Conservation (phyloP, 768 basidiomycete species). For the Termitomyces sp. region DNA sequence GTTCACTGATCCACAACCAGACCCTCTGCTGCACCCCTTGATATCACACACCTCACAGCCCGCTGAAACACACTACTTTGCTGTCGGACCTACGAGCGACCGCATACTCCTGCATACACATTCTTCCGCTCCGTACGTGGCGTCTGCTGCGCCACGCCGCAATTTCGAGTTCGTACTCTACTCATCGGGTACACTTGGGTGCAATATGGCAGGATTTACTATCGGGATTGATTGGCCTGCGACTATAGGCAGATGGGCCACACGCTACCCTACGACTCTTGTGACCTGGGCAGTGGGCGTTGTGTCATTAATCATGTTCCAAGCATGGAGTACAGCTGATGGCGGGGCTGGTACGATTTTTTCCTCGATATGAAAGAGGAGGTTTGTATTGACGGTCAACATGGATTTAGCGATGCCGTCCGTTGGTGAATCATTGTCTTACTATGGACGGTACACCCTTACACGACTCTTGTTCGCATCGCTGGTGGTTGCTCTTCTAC, state of each 20-base stretch:
- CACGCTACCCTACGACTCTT: conserved; percentile 70
- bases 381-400: neutral
- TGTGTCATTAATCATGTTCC: conserved; percentile 51
- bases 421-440: conserved; percentile 41
- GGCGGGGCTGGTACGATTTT: conserved; percentile 17
- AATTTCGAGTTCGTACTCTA: conserved; percentile 56
- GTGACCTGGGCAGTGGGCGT: conserved; percentile 72
- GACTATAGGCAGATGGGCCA: conserved; percentile 63
- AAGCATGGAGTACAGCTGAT: conserved; percentile 39
- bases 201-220: conserved; percentile 36
- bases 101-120: conserved; percentile 64
- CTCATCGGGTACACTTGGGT: conserved; percentile 44
- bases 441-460: conserved; percentile 33
- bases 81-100: conserved; percentile 32
- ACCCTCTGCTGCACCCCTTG: conserved; percentile 55
- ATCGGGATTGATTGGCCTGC: conserved; percentile 67
- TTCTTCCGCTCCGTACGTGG: conserved; percentile 62
- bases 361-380: neutral
- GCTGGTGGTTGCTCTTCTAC: conserved; percentile 45
- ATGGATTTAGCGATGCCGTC: conserved; percentile 36
- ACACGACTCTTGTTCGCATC: conserved; percentile 38
- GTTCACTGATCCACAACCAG: conserved; percentile 26
- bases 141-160: conserved; percentile 19
- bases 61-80: conserved; percentile 65
- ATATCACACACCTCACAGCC: conserved; percentile 54